phyloP scores from a whole-genome alignment of 1,284 basidiomycete species.

The Sporisorium graminicola region DNA sequence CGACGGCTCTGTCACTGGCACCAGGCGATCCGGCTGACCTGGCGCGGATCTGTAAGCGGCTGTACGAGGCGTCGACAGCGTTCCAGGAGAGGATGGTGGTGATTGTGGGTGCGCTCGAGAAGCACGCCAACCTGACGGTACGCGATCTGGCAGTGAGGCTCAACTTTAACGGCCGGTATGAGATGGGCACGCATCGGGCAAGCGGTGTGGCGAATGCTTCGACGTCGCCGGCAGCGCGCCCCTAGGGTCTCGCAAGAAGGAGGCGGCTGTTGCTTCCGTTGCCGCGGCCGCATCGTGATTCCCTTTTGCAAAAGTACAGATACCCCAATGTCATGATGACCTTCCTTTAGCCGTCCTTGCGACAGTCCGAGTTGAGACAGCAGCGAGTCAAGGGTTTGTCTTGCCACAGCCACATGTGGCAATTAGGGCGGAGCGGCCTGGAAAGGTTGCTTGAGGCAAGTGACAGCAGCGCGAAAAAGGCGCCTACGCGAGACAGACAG shows the following conservation, averaged over 20 bases:
- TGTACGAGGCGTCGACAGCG: conserved; percentile 36
- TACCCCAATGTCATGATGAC: conserved; percentile 4
- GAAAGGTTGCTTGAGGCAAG: no score
- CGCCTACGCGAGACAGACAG: background rate
- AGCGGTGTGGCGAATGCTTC: conserved; percentile 9
- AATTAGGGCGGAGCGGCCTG: no score
- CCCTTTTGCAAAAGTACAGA: background rate
- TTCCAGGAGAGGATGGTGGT: conserved; percentile 62
- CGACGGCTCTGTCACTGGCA: conserved; percentile 17
- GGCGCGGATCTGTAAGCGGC: conserved; percentile 35
- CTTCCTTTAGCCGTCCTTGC: no score
- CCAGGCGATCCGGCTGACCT: conserved; percentile 41
- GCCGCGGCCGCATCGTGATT: conserved; percentile 25
- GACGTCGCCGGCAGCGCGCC: conserved; percentile 9
- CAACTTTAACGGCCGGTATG: conserved; percentile 65
- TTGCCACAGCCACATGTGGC: background rate
- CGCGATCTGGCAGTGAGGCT: conserved; percentile 57
- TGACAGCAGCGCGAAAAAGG: background rate
- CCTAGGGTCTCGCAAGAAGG: conserved; percentile 17
- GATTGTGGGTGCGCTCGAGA: conserved; percentile 61
- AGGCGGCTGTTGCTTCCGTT: conserved; percentile 14
- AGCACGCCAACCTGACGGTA: conserved; percentile 65
- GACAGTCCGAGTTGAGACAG: no score
- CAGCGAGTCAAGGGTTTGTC: background rate
- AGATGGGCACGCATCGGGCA: conserved; percentile 27